A percentile compares a stretch with the other conserved stretches of the same genome.
Evolutionary conservation across 306 rosid genomes (phyloP).

Genomic region (Castanea mollissima): DNA sequence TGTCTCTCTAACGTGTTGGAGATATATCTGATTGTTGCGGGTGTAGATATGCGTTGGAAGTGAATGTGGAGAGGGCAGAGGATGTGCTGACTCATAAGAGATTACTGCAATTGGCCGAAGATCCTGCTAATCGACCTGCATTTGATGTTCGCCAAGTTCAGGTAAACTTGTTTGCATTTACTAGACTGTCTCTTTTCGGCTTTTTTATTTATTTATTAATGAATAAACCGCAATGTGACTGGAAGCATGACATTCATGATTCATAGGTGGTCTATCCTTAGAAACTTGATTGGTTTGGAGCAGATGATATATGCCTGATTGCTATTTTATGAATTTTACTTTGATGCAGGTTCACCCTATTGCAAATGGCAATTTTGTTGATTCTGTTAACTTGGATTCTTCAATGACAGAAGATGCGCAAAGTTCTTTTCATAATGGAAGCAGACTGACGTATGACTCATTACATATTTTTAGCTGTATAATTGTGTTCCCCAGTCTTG

Average conservation of each 20-base stretch:
- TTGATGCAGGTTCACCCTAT: conserved; percentile 75
- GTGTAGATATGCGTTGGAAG: conserved; percentile 91
- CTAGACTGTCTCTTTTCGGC: background rate
- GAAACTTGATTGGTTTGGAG: background rate
- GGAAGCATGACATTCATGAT: too few species aligned
- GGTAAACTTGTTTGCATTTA: conserved; percentile 36
- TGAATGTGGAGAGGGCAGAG: conserved; percentile 97
- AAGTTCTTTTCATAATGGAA: conserved; percentile 62
- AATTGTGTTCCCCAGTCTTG: conserved; percentile 4
- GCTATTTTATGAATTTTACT: conserved; percentile 12
- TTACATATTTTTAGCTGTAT: conserved; percentile 1
- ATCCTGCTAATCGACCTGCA: conserved; percentile 67
- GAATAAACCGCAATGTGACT: background rate
- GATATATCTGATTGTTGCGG: conserved; percentile 41
- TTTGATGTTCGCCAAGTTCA: conserved; percentile 88
- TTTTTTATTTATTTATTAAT: background rate
- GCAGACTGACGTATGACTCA: conserved; percentile 69
- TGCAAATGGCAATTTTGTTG: conserved; percentile 42
- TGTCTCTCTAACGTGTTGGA: conserved; percentile 33
- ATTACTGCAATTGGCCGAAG: conserved; percentile 79
- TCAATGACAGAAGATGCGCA: conserved; percentile 93
- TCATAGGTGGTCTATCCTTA: too few species aligned
- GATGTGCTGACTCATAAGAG: conserved; percentile 88
- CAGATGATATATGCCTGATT: background rate
- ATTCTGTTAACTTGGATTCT: conserved; percentile 64